A percentile compares a stretch with the other conserved stretches of the same genome.
Conservation (phyloP, 441 rosid species). For the Pelargonium australe region DNA sequence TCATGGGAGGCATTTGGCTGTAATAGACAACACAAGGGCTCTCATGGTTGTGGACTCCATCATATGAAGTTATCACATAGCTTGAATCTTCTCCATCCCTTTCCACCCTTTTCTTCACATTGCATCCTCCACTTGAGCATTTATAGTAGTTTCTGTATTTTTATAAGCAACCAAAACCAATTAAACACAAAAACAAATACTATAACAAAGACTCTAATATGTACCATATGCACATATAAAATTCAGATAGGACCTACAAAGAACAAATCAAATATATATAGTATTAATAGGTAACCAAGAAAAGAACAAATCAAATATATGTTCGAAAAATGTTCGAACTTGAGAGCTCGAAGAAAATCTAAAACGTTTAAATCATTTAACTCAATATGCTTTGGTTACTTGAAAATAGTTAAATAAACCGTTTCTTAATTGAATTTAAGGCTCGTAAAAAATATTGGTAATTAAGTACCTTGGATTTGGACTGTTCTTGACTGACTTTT, state of each 20-base stretch:
- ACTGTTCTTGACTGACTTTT: constrained; percentile 60
- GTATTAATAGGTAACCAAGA: too few relatives aligned
- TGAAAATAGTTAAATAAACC: too few relatives aligned
- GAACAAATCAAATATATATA: too few relatives aligned
- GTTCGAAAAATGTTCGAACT: too few relatives aligned
- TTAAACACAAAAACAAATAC: background rate
- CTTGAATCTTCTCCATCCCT: constrained; percentile 55
- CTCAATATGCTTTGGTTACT: background rate
- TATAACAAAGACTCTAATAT: too few relatives aligned
- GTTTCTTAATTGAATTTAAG: too few relatives aligned
- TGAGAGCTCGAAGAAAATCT: too few relatives aligned
- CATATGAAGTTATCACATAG: constrained; percentile 64
- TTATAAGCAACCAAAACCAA: background rate
- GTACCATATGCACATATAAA: too few relatives aligned
- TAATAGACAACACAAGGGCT: constrained; percentile 39
- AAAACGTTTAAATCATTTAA: background rate
- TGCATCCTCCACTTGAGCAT: constrained; percentile 58
- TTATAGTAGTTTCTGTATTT: constrained; percentile 60
- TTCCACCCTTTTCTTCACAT: constrained; percentile 72
- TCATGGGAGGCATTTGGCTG: constrained; percentile 27
- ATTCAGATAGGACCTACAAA: too few relatives aligned
- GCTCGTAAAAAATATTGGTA: background rate
- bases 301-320: too few relatives aligned
- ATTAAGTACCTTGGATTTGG: constrained; percentile 48
- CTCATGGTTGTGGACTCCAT: constrained; percentile 66